Conservation (phyloP, 2,329 filamentous ascomycete species). For the Pyricularia sp. region DNA sequence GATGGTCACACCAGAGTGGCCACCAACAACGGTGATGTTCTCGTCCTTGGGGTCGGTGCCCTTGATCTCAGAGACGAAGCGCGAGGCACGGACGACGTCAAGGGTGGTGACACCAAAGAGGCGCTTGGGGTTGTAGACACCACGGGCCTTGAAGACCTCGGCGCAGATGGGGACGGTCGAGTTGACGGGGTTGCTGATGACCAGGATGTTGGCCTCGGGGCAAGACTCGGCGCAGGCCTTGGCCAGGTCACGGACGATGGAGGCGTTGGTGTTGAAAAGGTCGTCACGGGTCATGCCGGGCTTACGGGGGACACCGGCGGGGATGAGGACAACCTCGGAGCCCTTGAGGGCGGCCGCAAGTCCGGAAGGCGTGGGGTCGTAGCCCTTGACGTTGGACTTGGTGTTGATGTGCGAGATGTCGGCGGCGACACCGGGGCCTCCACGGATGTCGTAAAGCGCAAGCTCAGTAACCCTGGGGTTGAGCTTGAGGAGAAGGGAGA, state of each 20-base stretch:
- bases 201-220: slow-evolving; percentile 86
- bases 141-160: slow-evolving; percentile 87
- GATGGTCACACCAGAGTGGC: slow-evolving; percentile 96
- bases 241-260: slow-evolving; percentile 89
- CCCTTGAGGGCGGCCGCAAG: slow-evolving; percentile 71
- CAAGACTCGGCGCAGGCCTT: slow-evolving; percentile 76
- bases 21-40: slow-evolving; percentile 84
- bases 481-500: slow-evolving; percentile 96
- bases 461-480: slow-evolving; percentile 91
- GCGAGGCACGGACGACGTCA: slow-evolving; percentile 95
- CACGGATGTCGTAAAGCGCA: slow-evolving; percentile 94
- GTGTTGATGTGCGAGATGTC: slow-evolving; percentile 99
- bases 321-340: slow-evolving; percentile 90
- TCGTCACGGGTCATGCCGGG: slow-evolving; percentile 99
- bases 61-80: slow-evolving; percentile 76
- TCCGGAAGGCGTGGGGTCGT: slow-evolving; percentile 62
- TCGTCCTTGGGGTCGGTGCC: slow-evolving; percentile 74
- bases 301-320: slow-evolving; percentile 96
- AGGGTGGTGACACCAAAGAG: slow-evolving; percentile 98
- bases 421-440: slow-evolving; percentile 92
- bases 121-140: slow-evolving; percentile 87
- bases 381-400: slow-evolving; percentile 87
- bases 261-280: slow-evolving; percentile 99
- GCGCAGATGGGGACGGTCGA: slow-evolving; percentile 95
- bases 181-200: slow-evolving; percentile 99